Evolutionary conservation across 2,329 filamentous ascomycete genomes (phyloP), one percentile per base, ranked within the genome.

Genomic region (Pseudogymnoascus sp.): DNA sequence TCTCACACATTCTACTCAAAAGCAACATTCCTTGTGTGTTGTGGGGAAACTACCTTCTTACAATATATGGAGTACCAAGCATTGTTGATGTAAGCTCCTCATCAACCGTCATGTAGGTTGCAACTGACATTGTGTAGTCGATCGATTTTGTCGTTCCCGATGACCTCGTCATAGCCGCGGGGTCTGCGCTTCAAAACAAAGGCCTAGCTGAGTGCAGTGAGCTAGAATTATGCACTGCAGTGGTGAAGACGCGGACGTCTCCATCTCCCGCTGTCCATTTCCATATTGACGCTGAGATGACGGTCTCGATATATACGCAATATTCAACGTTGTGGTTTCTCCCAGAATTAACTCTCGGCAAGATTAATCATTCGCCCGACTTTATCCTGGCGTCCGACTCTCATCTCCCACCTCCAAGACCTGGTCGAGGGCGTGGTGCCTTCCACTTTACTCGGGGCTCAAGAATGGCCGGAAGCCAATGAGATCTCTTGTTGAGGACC

Each of bases 31-130:
- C 54, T 2, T 58, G 54, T 58, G n/a, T 37, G 6, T 12, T 58
- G 2, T 58, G 30, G 57, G 57, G 30, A 58, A 38, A 58, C 57
- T 58, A 28, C 8, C 57, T 58, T 37, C 57, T 58, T 36, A 20
- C 30, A 37, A 12, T 58, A 37, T 58, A 38, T 36, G 57, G 57
- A 6, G 57, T 58, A 3, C 57, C 30, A 16, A 36, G 18, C 22
- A 58, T 58, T 58, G 57, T 58, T 22, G 16, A 58, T 2, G 54
- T 58, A 8, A 37, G 54, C 22, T 20, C 6, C 28, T 12, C 30
- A 6, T 8, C 30, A 16, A 16, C 3, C 16, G n/a, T 14, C 11
- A 5, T 58, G 25, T 16, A 1, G 12, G n/a, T n/a, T 58, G 2
- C 20, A 14, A 12, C 54, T 58, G 8, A 58, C 25, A 9, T n/a